These are phyloP conservation scores for Saccharomycopsis synnaedendra DNA, from an alignment of 805 yeast species.

Conservation along the genomic window DNA sequence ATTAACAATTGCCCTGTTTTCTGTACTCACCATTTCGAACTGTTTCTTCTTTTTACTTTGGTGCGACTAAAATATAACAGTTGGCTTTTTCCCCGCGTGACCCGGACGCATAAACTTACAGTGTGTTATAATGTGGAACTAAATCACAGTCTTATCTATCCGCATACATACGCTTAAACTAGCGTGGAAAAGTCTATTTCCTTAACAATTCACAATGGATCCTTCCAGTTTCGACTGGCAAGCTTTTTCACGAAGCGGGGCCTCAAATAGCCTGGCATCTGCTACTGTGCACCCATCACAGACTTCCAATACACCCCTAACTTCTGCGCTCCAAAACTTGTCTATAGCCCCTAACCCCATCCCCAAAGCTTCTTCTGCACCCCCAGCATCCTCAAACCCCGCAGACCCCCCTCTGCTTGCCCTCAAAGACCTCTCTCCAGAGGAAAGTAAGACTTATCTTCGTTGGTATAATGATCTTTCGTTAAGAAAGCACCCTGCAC, in stretches of 20 bases:
- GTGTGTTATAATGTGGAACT: no score
- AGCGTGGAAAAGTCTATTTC: no score
- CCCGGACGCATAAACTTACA: no score
- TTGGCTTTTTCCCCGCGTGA: no score
- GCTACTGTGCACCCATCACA: not conserved
- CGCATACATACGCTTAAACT: no score
- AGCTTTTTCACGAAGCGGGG: slow-evolving; percentile 10
- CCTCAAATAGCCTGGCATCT: not conserved
- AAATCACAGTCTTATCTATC: no score
- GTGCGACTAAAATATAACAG: no score
- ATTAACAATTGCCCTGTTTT: no score
- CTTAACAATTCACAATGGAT: slow-evolving; percentile 3
- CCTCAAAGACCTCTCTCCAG: slow-evolving; percentile 55
- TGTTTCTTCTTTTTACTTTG: no score
- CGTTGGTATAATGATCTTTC: slow-evolving; percentile 89
- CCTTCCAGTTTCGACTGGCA: slow-evolving; percentile 15
- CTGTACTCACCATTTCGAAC: no score
- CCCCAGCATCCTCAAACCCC: not conserved
- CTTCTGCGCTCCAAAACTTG: not conserved
- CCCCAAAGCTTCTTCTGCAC: not conserved
- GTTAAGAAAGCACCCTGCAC: slow-evolving; percentile 55
- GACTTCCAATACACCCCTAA: not conserved
- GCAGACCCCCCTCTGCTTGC: slow-evolving; percentile 24
- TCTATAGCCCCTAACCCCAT: not conserved
- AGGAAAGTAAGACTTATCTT: slow-evolving; percentile 76